Evolutionary conservation across 1,139 yeast species (phyloP).

Genomic region (Scheffersomyces insectosa): DNA sequence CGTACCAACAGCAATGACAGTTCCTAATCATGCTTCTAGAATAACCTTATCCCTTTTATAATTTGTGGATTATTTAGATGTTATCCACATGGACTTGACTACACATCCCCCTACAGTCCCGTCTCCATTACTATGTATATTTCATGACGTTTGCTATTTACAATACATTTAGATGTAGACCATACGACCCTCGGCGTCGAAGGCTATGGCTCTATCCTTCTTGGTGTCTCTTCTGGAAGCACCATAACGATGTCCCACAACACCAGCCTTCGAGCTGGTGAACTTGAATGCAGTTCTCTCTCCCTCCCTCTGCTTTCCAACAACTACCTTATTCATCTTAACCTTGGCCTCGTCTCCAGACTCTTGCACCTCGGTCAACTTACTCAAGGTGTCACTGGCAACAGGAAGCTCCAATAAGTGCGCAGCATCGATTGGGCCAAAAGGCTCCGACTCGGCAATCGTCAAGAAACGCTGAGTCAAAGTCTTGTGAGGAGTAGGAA

Average conservation of each 20-base stretch:
- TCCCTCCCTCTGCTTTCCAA: conserved; percentile 53
- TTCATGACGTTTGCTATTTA: not conserved
- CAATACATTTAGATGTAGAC: conserved; percentile 26
- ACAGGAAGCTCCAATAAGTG: conserved; percentile 78
- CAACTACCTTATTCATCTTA: conserved; percentile 34
- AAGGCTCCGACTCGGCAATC: conserved; percentile 94
- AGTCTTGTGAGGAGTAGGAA: conserved; percentile 87
- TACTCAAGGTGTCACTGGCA: conserved; percentile 72
- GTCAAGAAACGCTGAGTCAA: conserved; percentile 81
- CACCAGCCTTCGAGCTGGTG: conserved; percentile 74
- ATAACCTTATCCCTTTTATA: too few species aligned
- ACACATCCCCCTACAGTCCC: too few species aligned
- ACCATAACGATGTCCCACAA: conserved; percentile 91
- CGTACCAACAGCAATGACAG: too few species aligned
- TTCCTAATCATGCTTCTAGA: too few species aligned
- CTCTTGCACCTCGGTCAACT: conserved; percentile 59
- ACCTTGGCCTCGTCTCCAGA: conserved; percentile 26
- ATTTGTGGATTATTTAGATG: too few species aligned
- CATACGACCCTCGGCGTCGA: conserved; percentile 69
- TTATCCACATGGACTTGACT: too few species aligned
- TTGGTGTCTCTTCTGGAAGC: conserved; percentile 85
- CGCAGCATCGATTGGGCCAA: conserved; percentile 98
- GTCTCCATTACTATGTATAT: too few species aligned
- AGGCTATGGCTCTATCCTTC: conserved; percentile 79
- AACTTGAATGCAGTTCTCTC: conserved; percentile 72